Percentiles rank a stretch among this genome's conserved stretches.
These are phyloP conservation scores for Yueomyces sinensis DNA, from an alignment of 805 yeast species.

Conservation along the genomic window DNA sequence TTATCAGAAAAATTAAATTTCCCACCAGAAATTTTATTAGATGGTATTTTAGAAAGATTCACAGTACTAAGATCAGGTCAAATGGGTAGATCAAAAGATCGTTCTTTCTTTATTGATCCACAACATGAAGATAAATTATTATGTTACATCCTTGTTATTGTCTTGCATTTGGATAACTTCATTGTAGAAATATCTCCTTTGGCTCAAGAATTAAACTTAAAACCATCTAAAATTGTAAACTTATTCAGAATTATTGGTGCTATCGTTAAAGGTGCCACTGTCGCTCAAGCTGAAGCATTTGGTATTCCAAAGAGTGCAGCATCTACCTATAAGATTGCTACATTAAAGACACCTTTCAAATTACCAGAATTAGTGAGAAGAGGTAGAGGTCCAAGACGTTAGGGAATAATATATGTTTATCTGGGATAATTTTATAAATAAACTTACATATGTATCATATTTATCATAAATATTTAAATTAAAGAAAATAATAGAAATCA, in stretches of 20 bases:
- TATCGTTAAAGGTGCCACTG: conserved; percentile 53
- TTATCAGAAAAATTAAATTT: conserved; percentile 48
- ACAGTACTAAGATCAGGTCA: conserved; percentile 51
- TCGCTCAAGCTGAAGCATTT: conserved; percentile 61
- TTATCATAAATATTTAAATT: neutral
- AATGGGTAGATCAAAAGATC: conserved; percentile 63
- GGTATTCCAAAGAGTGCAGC: conserved; percentile 51
- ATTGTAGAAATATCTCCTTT: conserved; percentile 65
- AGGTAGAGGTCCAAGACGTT: conserved; percentile 30
- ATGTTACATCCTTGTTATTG: conserved; percentile 60
- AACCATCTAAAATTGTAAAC: conserved; percentile 56
- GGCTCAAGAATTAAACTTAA: conserved; percentile 72
- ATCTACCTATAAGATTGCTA: conserved; percentile 62
- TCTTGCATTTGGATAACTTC: conserved; percentile 66
- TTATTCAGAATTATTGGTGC: conserved; percentile 80
- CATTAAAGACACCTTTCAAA: conserved; percentile 76
- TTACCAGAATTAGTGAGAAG: conserved; percentile 72
- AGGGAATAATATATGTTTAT: neutral
- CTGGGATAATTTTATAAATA: neutral
- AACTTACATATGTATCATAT: neutral
- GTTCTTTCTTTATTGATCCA: conserved; percentile 75
- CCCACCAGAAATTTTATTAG: conserved; percentile 63
- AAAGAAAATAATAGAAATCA: neutral
- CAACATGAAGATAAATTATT: conserved; percentile 75
- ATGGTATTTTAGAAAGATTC: conserved; percentile 59